phyloP scores from a whole-genome alignment of 2,329 filamentous ascomycete genomes.

The Cucurbitaria berberidis region DNA sequence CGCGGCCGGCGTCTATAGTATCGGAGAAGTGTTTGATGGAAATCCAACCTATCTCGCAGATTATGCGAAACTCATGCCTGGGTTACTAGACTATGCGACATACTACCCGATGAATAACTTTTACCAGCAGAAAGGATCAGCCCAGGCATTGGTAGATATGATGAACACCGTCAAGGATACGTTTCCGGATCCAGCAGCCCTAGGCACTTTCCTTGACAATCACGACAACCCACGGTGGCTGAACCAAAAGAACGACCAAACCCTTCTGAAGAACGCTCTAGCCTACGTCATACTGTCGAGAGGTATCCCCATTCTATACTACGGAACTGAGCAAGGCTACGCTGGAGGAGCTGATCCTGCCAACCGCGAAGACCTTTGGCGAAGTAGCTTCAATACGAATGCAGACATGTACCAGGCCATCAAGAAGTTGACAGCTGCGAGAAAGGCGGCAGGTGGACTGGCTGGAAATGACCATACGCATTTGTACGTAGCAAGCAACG shows the following conservation, averaged over 20 bases:
- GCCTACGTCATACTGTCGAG: conserved; percentile 47
- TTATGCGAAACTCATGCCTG: conserved; percentile 63
- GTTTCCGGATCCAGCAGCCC: conserved; percentile 43
- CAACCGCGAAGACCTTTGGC: conserved; percentile 52
- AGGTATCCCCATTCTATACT: conserved; percentile 51
- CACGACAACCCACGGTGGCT: conserved; percentile 50
- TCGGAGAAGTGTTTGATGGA: conserved; percentile 67
- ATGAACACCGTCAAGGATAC: conserved; percentile 39
- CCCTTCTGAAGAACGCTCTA: conserved; percentile 48
- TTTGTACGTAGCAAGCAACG: conserved; percentile 51
- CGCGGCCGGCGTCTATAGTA: conserved; percentile 63
- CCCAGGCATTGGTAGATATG: conserved; percentile 45
- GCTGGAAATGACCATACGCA: conserved; percentile 54
- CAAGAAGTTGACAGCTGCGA: conserved; percentile 32
- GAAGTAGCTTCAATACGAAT: conserved; percentile 43
- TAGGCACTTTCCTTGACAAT: conserved; percentile 50
- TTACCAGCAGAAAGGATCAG: conserved; percentile 41
- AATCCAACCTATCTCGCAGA: conserved; percentile 58
- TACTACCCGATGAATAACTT: conserved; percentile 52
- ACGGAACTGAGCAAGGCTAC: conserved; percentile 49
- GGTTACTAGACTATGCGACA: conserved; percentile 66
- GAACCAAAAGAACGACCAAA: conserved; percentile 44
- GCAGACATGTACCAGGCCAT: conserved; percentile 39
- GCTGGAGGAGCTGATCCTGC: conserved; percentile 46
- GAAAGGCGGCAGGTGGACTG: conserved; percentile 51